Percentiles rank a stretch among this genome's conserved stretches.
phyloP scores from a whole-genome alignment of 2,329 filamentous ascomycete species.

The Diaporthe sp. region DNA sequence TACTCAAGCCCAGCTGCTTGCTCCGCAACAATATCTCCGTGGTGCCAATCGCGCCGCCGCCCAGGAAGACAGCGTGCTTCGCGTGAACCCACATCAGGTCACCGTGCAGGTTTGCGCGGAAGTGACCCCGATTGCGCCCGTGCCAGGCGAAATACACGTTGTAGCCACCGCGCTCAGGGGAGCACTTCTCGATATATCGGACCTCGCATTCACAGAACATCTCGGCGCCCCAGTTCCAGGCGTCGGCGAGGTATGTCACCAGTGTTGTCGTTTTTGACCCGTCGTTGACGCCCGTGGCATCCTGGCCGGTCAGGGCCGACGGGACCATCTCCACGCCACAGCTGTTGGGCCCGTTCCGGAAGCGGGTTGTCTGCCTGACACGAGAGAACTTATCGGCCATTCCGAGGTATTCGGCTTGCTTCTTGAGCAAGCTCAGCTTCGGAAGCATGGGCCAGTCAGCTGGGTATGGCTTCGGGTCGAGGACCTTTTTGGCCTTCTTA shows the following conservation, averaged over 20 bases:
- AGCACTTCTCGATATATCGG: slow-evolving; percentile 69
- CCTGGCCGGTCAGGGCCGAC: slow-evolving; percentile 72
- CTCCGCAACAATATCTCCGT: slow-evolving; percentile 76
- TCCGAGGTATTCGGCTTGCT: slow-evolving; percentile 67
- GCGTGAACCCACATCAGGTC: slow-evolving; percentile 78
- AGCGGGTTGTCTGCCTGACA: slow-evolving; percentile 74
- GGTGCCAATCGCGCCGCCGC: slow-evolving; percentile 74
- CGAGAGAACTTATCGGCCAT: slow-evolving; percentile 66
- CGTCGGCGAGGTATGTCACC: slow-evolving; percentile 77
- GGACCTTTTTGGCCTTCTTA: slow-evolving; percentile 64
- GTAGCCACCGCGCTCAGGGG: slow-evolving; percentile 65
- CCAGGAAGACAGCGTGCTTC: slow-evolving; percentile 74
- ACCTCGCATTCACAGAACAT: slow-evolving; percentile 80
- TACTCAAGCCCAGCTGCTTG: slow-evolving; percentile 67
- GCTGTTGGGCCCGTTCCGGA: slow-evolving; percentile 71
- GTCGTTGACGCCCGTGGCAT: slow-evolving; percentile 75
- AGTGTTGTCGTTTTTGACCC: slow-evolving; percentile 76
- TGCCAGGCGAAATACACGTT: slow-evolving; percentile 76
- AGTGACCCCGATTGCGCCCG: slow-evolving; percentile 68
- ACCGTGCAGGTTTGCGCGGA: slow-evolving; percentile 66
- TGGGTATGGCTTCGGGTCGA: slow-evolving; percentile 72
- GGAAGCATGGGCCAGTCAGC: slow-evolving; percentile 67
- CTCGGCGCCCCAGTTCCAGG: slow-evolving; percentile 80
- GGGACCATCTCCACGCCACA: slow-evolving; percentile 75
- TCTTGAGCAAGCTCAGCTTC: slow-evolving; percentile 70